phyloP scores from a whole-genome alignment of 306 rosid genomes.

The Cyclanthera cordifolia region DNA sequence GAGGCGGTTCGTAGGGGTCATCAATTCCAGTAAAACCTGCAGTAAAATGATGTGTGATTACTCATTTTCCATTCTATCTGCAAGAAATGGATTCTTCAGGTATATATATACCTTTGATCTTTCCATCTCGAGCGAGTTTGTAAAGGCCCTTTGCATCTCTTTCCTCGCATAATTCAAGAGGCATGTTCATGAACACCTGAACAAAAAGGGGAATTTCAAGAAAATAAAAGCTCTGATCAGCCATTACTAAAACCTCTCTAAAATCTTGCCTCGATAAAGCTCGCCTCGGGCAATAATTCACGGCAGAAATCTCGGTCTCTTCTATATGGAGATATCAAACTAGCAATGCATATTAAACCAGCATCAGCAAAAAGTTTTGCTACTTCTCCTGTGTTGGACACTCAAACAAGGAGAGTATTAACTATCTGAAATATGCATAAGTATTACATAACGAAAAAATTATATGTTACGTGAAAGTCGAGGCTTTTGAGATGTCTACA shows the following conservation, averaged over 20 bases:
- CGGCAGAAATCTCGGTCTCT: conserved; percentile 64
- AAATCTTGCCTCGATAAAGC: conserved; percentile 60
- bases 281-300: conserved; percentile 44
- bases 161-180: conserved; percentile 58
- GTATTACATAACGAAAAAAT: background rate
- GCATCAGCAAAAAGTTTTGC: conserved; percentile 77
- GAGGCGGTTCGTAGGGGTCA: conserved; percentile 67
- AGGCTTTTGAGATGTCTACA: too few relatives aligned
- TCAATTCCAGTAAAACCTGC: conserved; percentile 84
- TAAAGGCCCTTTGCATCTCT: conserved; percentile 86
- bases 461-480: background rate
- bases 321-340: conserved; percentile 75
- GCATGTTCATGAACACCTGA: conserved; percentile 84
- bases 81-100: background rate
- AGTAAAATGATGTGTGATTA: background rate
- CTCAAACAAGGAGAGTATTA: background rate
- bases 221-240: conserved; percentile 6
- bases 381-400: conserved; percentile 50
- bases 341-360: conserved; percentile 60
- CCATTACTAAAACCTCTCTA: conserved; percentile 8
- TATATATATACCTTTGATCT: conserved; percentile 59
- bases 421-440: background rate
- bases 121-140: conserved; percentile 82
- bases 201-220: conserved; percentile 9
- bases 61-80: background rate